Base-by-base conservation (phyloP, 1,284 basidiomycete genomes). In the Rhodotorula mucilaginosa region DNA sequence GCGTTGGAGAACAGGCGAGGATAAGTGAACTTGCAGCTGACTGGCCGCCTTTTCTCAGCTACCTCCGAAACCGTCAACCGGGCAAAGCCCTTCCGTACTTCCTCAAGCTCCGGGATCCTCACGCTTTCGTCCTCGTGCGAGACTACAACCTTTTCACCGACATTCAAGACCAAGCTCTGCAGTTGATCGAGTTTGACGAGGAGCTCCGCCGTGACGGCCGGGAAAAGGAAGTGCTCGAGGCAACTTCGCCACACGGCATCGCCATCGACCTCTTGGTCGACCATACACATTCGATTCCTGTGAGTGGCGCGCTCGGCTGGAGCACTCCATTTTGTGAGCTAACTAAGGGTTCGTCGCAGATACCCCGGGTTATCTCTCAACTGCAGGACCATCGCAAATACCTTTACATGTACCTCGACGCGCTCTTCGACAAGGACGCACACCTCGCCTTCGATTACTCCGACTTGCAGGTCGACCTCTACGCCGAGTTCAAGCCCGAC, bases 111-210 rank as follows among this genome's bases (percentile, higher is more conserved):
- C 88, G 94, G 15, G 86, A 90, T 62, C 88, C 93, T 3, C 90
- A 93, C 76, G 95, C 98, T 3, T 97, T 99, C 80, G 90, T 95
- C 75, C 88, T 99, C 65, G 97, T 99, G 74, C 86, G 90, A 58
- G 93, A 97, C 68, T 86, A 98, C 80, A 97, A 97, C 76, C 85
- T 99, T 2, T 98, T 97, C 81, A 93, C 93, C 29, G 93, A 93
- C 58, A 91, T 99, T 1, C 90, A 93, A 79, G 93, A 98, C 79
- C 93, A 97, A 81, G 93, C 92, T 1, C 83, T 97, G 1, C 84
- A 93, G 19, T 87, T 99, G 0, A 90, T 99, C 39, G 91, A 97
- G 79, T 98, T 99, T 74, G 96, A 99, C 77, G 89, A 92, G 74
- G 92, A 96, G 79, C 83, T 95, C 44, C 87, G 88, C 77, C n/a